These are phyloP conservation scores for Sclerotiophoma versabilis DNA, from an alignment of 2,329 filamentous ascomycete genomes.

Conservation along the genomic window DNA sequence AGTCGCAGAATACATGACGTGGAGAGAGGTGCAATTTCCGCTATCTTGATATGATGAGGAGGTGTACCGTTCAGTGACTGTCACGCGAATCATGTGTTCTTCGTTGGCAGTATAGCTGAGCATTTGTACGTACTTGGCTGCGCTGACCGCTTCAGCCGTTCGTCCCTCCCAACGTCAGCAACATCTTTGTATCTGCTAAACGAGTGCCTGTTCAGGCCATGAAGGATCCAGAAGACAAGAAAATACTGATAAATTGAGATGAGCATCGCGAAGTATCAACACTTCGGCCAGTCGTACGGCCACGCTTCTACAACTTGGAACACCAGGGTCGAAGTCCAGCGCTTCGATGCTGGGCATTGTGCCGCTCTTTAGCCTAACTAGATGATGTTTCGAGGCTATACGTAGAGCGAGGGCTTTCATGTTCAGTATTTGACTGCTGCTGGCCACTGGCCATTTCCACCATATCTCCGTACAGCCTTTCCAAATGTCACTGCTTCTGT, in stretches of 20 bases:
- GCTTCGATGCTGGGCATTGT: slow-evolving; percentile 4
- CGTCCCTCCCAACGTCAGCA: not conserved
- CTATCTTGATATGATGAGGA: not conserved
- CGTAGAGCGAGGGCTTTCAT: slow-evolving; percentile 23
- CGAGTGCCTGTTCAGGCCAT: not conserved
- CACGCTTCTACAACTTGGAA: slow-evolving; percentile 3
- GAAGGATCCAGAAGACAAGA: not conserved
- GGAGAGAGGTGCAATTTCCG: slow-evolving; percentile 12
- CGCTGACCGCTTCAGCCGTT: not conserved
- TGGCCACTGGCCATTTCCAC: slow-evolving; percentile 1
- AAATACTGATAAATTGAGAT: not conserved
- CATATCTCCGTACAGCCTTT: slow-evolving; percentile 19
- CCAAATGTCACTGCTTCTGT: not conserved
- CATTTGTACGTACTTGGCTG: not conserved
- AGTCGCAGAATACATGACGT: slow-evolving; percentile 16
- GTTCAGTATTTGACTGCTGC: slow-evolving; percentile 22
- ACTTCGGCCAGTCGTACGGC: slow-evolving; percentile 1
- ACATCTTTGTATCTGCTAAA: not conserved
- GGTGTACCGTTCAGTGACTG: not conserved
- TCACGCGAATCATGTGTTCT: not conserved
- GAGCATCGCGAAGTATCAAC: not conserved
- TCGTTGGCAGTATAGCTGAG: not conserved
- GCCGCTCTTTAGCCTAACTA: slow-evolving; percentile 12
- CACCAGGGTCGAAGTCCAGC: not conserved
- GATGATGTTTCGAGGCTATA: slow-evolving; percentile 18